A percentile compares a stretch with the other conserved stretches of the same genome.
These are phyloP conservation scores for Eurotiales sp. DNA, from an alignment of 2,329 filamentous ascomycete species.

Conservation along the genomic window DNA sequence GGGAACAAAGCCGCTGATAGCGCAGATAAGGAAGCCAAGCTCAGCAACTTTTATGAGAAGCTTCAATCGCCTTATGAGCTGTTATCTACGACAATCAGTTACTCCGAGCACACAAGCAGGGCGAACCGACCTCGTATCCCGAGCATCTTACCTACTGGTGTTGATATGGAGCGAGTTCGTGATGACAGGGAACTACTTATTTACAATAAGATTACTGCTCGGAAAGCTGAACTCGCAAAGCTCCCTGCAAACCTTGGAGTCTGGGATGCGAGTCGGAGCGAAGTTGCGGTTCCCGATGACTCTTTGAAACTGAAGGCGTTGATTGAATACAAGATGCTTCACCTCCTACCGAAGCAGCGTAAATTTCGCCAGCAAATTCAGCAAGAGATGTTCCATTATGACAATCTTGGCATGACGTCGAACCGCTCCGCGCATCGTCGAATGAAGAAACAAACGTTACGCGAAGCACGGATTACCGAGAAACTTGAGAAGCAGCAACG, in stretches of 20 bases:
- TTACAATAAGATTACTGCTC: conserved; percentile 83
- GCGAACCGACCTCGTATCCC: conserved; percentile 77
- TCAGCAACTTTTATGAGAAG: conserved; percentile 59
- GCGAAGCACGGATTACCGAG: conserved; percentile 94
- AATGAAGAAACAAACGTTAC: conserved; percentile 94
- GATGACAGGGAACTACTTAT: conserved; percentile 84
- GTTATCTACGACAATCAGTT: conserved; percentile 62
- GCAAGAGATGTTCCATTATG: conserved; percentile 88
- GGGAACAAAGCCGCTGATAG: conserved; percentile 30
- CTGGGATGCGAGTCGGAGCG: conserved; percentile 72
- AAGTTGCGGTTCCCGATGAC: conserved; percentile 69
- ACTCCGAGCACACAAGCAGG: conserved; percentile 72
- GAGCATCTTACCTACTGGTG: conserved; percentile 80
- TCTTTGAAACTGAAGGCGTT: conserved; percentile 81
- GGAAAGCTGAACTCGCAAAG: conserved; percentile 78
- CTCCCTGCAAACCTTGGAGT: conserved; percentile 81
- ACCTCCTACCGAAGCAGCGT: conserved; percentile 82
- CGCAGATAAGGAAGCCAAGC: conserved; percentile 19
- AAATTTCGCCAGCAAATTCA: conserved; percentile 81
- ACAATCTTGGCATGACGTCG: conserved; percentile 95
- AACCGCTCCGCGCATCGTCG: conserved; percentile 87
- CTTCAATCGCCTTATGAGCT: conserved; percentile 69
- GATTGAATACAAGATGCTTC: conserved; percentile 92
- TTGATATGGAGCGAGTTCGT: conserved; percentile 80
- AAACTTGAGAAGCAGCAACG: conserved; percentile 99